Percentiles rank a stretch among this genome's conserved stretches.
Conservation (phyloP, 2,329 filamentous ascomycete species). For the Purpureocillium lavendulum region DNA sequence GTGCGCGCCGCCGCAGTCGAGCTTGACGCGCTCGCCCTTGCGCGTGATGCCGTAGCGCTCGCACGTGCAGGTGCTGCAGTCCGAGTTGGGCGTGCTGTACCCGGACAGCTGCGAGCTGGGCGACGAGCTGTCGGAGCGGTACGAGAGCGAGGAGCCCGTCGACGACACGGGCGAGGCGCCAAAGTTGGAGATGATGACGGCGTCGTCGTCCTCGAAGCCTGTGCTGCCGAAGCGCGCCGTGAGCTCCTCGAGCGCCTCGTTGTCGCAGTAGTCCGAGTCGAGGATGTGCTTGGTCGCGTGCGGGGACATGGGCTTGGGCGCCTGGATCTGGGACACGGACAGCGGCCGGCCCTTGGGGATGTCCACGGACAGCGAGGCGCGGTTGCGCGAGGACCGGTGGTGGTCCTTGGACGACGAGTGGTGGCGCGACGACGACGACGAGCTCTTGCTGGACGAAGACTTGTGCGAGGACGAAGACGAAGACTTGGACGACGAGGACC, state of each 20-base stretch:
- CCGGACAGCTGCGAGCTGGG: constrained; percentile 66
- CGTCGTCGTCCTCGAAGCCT: constrained; percentile 48
- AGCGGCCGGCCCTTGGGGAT: constrained; percentile 84
- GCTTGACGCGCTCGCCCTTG: constrained; percentile 85
- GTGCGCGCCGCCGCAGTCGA: constrained; percentile 85
- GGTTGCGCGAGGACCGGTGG: constrained; percentile 33
- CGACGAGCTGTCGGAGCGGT: constrained; percentile 65
- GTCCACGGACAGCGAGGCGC: constrained; percentile 48
- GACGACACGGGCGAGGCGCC: constrained; percentile 55
- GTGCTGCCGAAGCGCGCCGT: constrained; percentile 62
- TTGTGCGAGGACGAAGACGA: constrained; percentile 21
- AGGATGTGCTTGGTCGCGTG: constrained; percentile 83
- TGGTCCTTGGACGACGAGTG: constrained; percentile 34
- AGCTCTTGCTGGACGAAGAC: constrained; percentile 16
- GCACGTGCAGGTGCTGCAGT: constrained; percentile 77
- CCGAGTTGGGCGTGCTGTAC: constrained; percentile 72
- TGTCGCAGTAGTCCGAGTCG: constrained; percentile 66
- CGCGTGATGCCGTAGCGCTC: constrained; percentile 96
- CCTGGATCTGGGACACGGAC: constrained; percentile 81
- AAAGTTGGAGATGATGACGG: constrained; percentile 40
- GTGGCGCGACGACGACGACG: constrained; percentile 14
- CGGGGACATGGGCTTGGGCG: constrained; percentile 82
- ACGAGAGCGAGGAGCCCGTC: constrained; percentile 60
- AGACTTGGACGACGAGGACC: constrained; percentile 27
- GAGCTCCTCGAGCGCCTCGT: constrained; percentile 70